Evolutionary conservation across 208 protist species (phyloP), one percentile per base, ranked within the genome.

Genomic region (Crithidia fasciculata): DNA sequence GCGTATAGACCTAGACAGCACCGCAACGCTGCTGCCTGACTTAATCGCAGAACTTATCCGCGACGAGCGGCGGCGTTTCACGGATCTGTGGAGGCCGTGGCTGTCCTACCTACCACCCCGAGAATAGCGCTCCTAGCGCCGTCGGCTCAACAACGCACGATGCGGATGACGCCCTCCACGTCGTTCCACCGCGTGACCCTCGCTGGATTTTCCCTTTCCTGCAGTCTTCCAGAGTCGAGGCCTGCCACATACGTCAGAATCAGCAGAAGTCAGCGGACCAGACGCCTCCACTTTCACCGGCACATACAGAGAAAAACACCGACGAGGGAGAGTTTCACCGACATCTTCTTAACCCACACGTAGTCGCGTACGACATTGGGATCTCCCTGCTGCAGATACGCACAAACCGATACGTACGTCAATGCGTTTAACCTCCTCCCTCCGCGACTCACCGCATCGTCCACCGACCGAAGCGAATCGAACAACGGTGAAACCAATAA

Each of bases 391-490:
- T 79, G 18, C 55, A 50, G 13, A 8, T 72, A 2, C 36, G 13
- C 7, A 39, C 44, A 40, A 39, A 15, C 15, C n/a, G 67, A 79
- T 2, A 37, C 50, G n/a, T 73, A 74, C 54, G 67, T 79, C 43
- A 72, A 73, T 55, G 74, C 67, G 13, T 40, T 44, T 10, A 79
- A 74, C 53, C 44, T 64, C 28, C 10, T 61, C 37, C n/a, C 66
- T 39, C 15, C 54, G 13, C 0, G 36, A 57, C 57, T 47, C 12
- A 13, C 57, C 19, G 15, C 52, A 0, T 19, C 52, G 10, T 56
- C 8, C 52, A 56, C 18, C 28, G 28, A 28, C 0, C 28, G 28
- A 28, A 28, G 28, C 28, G 0, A 28, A 28, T 28, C 28, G 28
- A 28, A 28, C 28, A 28, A 28, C 28, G 28, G n/a, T 28, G 28